Percentiles rank a stretch among this genome's conserved stretches.
Evolutionary conservation across 2,329 filamentous ascomycete genomes (phyloP).

Genomic region (Fusarium albidum): DNA sequence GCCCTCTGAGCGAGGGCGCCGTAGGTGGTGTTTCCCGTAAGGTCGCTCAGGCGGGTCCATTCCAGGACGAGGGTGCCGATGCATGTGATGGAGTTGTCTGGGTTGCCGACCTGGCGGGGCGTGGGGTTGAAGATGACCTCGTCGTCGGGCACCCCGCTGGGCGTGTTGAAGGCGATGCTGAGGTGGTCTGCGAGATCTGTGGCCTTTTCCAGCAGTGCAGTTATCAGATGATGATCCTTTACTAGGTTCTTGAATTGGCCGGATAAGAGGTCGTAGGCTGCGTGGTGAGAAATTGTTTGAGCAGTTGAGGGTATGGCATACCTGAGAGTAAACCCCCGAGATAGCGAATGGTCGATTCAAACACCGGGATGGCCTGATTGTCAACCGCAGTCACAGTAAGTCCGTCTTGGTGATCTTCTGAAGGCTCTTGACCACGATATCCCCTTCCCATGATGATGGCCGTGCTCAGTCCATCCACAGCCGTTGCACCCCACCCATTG

Average conservation of each 20-base stretch:
- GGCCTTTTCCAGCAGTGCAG: conserved; percentile 4
- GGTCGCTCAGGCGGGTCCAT: conserved; percentile 31
- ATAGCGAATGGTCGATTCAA: conserved; percentile 32
- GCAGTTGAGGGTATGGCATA: not conserved
- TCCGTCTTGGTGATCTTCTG: conserved; percentile 25
- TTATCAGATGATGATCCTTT: not conserved
- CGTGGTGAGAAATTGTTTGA: not conserved
- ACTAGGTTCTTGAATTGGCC: conserved; percentile 19
- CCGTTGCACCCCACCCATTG: conserved; percentile 35
- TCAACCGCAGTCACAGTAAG: conserved; percentile 10
- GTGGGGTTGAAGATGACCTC: conserved; percentile 29
- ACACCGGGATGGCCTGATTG: conserved; percentile 19
- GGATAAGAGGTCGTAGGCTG: conserved; percentile 27
- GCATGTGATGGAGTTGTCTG: conserved; percentile 30
- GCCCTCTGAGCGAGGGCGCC: conserved; percentile 23
- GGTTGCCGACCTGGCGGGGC: conserved; percentile 10
- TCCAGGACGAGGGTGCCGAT: conserved; percentile 29
- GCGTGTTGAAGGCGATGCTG: conserved; percentile 32
- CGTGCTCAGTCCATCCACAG: conserved; percentile 30
- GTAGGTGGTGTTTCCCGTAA: conserved; percentile 23
- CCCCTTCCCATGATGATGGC: conserved; percentile 30
- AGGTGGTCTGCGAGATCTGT: conserved; percentile 19
- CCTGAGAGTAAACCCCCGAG: conserved; percentile 29
- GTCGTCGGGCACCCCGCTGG: conserved; percentile 30
- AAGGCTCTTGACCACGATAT: conserved; percentile 27